Conservation (phyloP, 1,139 yeast species). For the Yarrowia galli region DNA sequence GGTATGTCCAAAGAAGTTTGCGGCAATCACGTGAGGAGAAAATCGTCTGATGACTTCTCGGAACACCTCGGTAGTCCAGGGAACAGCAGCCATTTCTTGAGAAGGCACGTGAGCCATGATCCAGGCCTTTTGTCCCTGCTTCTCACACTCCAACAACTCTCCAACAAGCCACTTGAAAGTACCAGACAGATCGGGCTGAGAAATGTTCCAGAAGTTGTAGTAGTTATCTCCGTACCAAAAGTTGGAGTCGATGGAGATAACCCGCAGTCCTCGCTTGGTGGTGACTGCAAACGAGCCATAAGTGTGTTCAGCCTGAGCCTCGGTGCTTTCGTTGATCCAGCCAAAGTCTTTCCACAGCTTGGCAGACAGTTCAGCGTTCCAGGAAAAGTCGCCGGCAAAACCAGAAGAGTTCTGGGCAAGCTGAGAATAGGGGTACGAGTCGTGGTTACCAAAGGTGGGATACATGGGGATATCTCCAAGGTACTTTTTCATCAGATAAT, state of each 20-base stretch:
- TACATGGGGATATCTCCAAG: neutral
- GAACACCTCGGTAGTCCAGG: slow-evolving; percentile 54
- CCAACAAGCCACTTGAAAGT: neutral
- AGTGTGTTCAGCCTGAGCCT: neutral
- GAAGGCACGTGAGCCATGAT: slow-evolving; percentile 7
- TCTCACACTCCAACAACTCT: slow-evolving; percentile 4
- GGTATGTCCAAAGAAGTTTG: neutral
- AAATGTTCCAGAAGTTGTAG: slow-evolving; percentile 4
- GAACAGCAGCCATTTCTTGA: slow-evolving; percentile 54
- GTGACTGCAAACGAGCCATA: slow-evolving; percentile 1
- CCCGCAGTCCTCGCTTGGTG: neutral
- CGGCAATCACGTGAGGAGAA: neutral
- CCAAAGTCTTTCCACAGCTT: slow-evolving; percentile 9
- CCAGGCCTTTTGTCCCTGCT: slow-evolving; percentile 1
- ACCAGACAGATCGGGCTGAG: neutral
- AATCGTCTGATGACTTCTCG: neutral
- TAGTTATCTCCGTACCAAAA: neutral
- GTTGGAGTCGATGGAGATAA: slow-evolving; percentile 7
- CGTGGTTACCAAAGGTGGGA: slow-evolving; percentile 7
- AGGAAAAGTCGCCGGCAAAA: neutral
- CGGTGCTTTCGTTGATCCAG: neutral
- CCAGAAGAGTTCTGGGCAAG: neutral
- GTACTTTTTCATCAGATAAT: neutral
- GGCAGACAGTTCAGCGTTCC: slow-evolving; percentile 1
- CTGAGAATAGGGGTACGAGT: slow-evolving; percentile 1